Evolutionary conservation across 2,329 filamentous ascomycete genomes (phyloP), one percentile per base, ranked within the genome.

Genomic region (Exophiala lecanii-corni): DNA sequence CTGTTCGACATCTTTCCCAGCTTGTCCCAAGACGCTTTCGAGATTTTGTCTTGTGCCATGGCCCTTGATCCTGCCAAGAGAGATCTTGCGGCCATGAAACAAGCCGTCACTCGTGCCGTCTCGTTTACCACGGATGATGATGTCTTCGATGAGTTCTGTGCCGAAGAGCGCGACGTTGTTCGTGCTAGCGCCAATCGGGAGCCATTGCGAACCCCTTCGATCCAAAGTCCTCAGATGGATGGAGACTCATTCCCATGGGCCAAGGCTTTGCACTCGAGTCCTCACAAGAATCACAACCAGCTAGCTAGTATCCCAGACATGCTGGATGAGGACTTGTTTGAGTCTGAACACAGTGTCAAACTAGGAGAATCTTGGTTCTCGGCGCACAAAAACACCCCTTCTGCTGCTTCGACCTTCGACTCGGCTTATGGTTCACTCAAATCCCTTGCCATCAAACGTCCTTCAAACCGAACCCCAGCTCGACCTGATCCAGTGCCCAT

Each of bases 11-110:
- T 97, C 58, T 98, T 98, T 66, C 89, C 92, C 28, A 89, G 86
- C 65, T 95, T 98, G 91, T 97, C 91, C 37, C 88, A 95, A 65
- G 92, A 98, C 65, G 96, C 92, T 0, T 98, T 86, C 60, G 89
- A 96, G 66, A 87, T 98, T 55, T 81, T 98, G 65, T 81, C 83
- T 39, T 79, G 94, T 67, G 94, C 87, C 64, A 79, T 98, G 78
- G 87, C 87, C 57, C 70, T 98, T 55, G 91, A 98, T 61, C 92
- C 92, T 9, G 78, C 76, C 64, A 94, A 89, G 73, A 85, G 92
- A 42, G 94, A 89, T 23, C 73, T 98, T 36, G 71, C 76, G 21
- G 86, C 79, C 47, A 81, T 88, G 48, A 86, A 86, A 55, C 78
- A 87, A 39, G 86, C 86, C 40, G 79, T 98, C 23, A 69, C 81